These are phyloP conservation scores for Zymoseptoria crescenta DNA, from an alignment of 2,329 filamentous ascomycete species.

Conservation along the genomic window DNA sequence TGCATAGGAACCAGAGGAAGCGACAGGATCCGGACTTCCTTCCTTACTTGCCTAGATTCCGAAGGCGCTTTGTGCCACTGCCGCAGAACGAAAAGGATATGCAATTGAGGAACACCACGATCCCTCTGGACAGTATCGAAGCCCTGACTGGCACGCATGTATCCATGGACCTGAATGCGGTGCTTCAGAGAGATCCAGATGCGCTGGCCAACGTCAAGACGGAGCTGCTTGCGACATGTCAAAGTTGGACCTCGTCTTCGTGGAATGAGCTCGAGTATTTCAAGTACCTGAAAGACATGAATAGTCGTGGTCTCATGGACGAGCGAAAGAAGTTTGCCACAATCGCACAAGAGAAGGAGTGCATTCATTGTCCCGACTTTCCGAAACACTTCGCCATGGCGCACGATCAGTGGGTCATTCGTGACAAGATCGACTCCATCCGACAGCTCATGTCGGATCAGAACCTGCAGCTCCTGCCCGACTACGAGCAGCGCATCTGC, in stretches of 20 bases:
- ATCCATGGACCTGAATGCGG: slow-evolving; percentile 32
- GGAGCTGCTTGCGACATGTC: slow-evolving; percentile 60
- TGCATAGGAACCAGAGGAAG: slow-evolving; percentile 52
- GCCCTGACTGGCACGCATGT: slow-evolving; percentile 65
- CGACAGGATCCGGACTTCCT: slow-evolving; percentile 78
- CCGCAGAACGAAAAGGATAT: slow-evolving; percentile 61
- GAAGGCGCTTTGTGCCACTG: slow-evolving; percentile 58
- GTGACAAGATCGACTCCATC: slow-evolving; percentile 82
- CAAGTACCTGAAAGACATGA: slow-evolving; percentile 68
- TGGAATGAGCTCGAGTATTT: slow-evolving; percentile 83
- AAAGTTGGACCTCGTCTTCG: slow-evolving; percentile 62
- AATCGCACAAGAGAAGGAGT: slow-evolving; percentile 56
- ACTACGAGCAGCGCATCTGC: slow-evolving; percentile 90
- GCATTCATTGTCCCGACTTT: slow-evolving; percentile 66
- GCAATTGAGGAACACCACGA: slow-evolving; percentile 57
- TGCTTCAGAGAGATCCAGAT: slow-evolving; percentile 38
- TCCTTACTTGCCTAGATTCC: slow-evolving; percentile 68
- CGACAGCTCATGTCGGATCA: slow-evolving; percentile 90
- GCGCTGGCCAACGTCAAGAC: slow-evolving; percentile 55
- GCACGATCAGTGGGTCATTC: slow-evolving; percentile 93
- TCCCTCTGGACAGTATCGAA: slow-evolving; percentile 73
- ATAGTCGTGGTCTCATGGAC: slow-evolving; percentile 69
- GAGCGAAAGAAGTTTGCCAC: slow-evolving; percentile 58
- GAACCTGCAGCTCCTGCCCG: slow-evolving; percentile 87
- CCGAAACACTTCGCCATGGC: slow-evolving; percentile 93